Conservation (phyloP, 176 grass and related monocot genomes). For the Eleusine coracana region DNA sequence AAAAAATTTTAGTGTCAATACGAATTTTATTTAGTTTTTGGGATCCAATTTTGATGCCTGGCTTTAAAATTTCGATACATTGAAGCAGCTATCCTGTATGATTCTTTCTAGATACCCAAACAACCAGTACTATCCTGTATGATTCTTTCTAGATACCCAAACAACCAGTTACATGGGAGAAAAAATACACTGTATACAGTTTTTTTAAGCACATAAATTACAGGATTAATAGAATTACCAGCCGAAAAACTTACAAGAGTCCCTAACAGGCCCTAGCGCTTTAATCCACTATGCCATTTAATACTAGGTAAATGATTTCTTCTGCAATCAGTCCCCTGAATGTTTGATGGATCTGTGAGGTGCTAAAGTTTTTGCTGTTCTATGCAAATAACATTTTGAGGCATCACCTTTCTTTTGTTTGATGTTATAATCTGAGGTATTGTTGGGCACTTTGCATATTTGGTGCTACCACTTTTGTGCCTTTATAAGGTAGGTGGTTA, state of each 20-base stretch:
- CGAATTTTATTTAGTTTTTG: too few relatives aligned
- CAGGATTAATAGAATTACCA: too few relatives aligned
- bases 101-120: too few relatives aligned
- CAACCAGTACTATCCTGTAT: too few relatives aligned
- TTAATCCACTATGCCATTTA: background rate
- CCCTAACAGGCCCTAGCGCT: background rate
- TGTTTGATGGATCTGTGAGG: background rate
- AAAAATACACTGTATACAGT: too few relatives aligned
- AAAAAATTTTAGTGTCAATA: too few relatives aligned
- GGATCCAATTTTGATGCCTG: too few relatives aligned
- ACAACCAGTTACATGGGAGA: too few relatives aligned
- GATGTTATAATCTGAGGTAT: background rate
- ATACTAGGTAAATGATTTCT: slow-evolving; percentile 21
- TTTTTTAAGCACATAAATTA: too few relatives aligned
- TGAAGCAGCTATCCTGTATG: background rate
- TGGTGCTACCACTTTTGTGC: background rate
- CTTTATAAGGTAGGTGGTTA: background rate
- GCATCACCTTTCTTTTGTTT: background rate
- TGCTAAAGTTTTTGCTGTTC: background rate
- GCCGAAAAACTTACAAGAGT: too few relatives aligned
- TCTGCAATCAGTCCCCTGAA: background rate
- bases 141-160: too few relatives aligned
- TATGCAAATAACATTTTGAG: background rate
- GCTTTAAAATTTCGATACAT: background rate
- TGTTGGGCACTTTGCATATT: background rate